phyloP scores from a whole-genome alignment of 1,139 yeast genomes.

The Candida tetrigidarum region DNA sequence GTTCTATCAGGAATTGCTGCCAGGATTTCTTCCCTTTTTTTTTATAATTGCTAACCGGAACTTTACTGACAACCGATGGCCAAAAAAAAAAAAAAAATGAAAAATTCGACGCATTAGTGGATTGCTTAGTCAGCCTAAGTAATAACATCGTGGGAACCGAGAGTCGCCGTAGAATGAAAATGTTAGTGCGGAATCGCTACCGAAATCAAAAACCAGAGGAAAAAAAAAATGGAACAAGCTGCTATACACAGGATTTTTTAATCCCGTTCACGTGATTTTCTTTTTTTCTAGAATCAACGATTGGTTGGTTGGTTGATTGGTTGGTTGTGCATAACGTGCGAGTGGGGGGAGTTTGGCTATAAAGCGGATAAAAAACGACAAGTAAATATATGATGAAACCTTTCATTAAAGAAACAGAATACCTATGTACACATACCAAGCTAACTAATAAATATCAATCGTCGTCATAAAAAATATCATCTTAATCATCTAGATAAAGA shows the following conservation, averaged over 20 bases:
- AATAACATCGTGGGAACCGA: too few species aligned
- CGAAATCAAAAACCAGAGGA: not conserved
- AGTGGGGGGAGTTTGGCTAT: not conserved
- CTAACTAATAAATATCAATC: not conserved
- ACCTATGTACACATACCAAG: not conserved
- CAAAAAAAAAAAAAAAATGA: not conserved
- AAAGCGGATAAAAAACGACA: not conserved
- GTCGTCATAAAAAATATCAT: not conserved
- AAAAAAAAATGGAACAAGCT: not conserved
- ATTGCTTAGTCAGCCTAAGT: conserved; percentile 7
- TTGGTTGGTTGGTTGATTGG: too few species aligned
- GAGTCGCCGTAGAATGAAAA: too few species aligned
- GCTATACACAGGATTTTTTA: not conserved
- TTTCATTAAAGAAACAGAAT: not conserved
- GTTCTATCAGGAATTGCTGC: conserved; percentile 3
- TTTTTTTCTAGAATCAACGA: conserved; percentile 2
- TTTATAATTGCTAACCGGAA: conserved; percentile 4
- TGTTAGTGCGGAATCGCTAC: too few species aligned
- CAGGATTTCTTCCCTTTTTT: not conserved
- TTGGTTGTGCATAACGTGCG: too few species aligned
- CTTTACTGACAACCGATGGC: not conserved
- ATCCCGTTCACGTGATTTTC: not conserved
- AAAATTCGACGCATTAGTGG: not conserved
- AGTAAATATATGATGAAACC: not conserved
- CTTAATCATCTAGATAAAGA: too few species aligned